Conservation (phyloP, 2,329 filamentous ascomycete species). For the Pseudocercospora fuligena region DNA sequence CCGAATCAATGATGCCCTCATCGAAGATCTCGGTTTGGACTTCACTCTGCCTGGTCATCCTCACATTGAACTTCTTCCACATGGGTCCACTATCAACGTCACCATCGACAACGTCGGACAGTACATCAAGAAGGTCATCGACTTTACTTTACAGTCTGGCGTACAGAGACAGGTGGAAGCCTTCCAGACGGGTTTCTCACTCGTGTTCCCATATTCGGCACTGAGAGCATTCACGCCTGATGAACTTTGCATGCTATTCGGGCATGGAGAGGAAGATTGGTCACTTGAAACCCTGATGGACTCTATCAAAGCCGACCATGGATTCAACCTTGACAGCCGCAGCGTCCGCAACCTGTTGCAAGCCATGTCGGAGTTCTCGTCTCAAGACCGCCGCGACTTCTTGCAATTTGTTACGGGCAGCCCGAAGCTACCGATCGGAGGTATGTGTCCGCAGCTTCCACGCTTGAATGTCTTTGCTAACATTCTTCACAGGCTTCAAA, state of each 20-base stretch:
- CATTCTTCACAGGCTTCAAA: slow-evolving; percentile 75
- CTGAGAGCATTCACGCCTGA: slow-evolving; percentile 92
- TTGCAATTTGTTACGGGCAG: slow-evolving; percentile 97
- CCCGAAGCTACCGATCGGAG: slow-evolving; percentile 96
- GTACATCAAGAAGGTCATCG: slow-evolving; percentile 88
- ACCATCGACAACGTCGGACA: slow-evolving; percentile 88
- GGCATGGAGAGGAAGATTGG: slow-evolving; percentile 93
- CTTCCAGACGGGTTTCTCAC: slow-evolving; percentile 88
- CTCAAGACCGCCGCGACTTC: slow-evolving; percentile 83
- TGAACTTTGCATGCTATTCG: slow-evolving; percentile 93
- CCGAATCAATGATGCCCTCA: slow-evolving; percentile 71
- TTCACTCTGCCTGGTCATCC: slow-evolving; percentile 94
- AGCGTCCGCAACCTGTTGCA: slow-evolving; percentile 92
- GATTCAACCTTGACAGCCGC: slow-evolving; percentile 97
- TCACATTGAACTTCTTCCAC: slow-evolving; percentile 76
- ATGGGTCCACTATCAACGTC: slow-evolving; percentile 75
- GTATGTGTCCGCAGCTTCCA: slow-evolving; percentile 58
- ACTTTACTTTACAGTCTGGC: slow-evolving; percentile 86
- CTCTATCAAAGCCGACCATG: slow-evolving; percentile 97
- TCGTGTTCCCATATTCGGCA: slow-evolving; percentile 94
- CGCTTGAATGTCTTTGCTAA: slow-evolving; percentile 27
- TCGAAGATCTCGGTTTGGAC: slow-evolving; percentile 89
- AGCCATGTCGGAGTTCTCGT: slow-evolving; percentile 85
- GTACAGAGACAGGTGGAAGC: slow-evolving; percentile 88
- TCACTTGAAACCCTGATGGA: slow-evolving; percentile 96